Base-by-base conservation (phyloP, 2,329 filamentous ascomycete genomes). In the Rachicladosporium sp. region DNA sequence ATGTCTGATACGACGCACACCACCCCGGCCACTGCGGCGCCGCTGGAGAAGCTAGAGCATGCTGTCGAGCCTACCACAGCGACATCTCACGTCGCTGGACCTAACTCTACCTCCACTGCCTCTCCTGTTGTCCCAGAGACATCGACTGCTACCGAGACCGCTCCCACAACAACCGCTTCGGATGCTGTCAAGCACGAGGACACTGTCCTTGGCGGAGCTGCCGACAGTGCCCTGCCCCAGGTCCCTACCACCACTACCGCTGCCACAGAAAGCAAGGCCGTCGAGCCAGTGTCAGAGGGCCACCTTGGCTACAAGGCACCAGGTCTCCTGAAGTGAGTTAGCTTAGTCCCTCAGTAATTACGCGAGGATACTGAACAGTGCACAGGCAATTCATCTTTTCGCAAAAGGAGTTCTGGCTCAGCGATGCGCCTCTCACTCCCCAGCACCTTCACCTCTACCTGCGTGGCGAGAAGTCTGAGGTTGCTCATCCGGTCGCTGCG, bases 261-360 rank as follows among this genome's bases (percentile, higher is more conserved):
- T 23, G 54, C 51, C 10, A 62, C 63, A 42, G 56, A 60, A 43
- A 63, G 68, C 53, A 66, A 69, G 59, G 61, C 63, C 44, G 58
- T 61, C 38, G 78, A 79, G 66, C 81, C 83, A 46, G 72, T 89
- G 46, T 80, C 82, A 61, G 87, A 93, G 65, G 89, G 88, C 46
- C 70, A 77, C 52, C 76, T 96, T 39, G 82, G 83, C 63, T 85
- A 93, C 80, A 94, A 95, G 78, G 82, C 76, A 43, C 80, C 83
- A 44, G 84, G 84, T 60, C 73, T 88, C 61, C 80, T 89, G 69
- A 95, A 93, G 88, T 94, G 74, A 71, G 84, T 49, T 11, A 27
- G 23, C 23, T 27, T 2, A 6, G 23, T 52, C 40, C 21, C 6
- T 10, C 11, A 7, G n/a, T 23, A 32, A 33, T 15, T 19, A 30